Evolutionary conservation across 2,329 filamentous ascomycete species (phyloP).

Genomic region (Arthroderma sp.): DNA sequence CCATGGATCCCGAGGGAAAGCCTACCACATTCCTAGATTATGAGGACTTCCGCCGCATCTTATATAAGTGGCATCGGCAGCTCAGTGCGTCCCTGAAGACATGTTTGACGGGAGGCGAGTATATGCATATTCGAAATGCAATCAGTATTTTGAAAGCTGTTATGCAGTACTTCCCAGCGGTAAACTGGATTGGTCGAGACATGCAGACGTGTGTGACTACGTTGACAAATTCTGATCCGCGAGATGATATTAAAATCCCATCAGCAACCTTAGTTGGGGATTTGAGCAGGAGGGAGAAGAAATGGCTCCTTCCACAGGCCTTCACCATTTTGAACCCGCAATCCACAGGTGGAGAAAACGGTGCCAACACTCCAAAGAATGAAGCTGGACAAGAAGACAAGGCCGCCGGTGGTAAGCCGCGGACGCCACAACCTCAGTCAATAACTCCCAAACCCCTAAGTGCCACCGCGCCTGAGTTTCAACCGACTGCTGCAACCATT

Average conservation of each 20-base stretch:
- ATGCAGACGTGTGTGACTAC: conserved; percentile 34
- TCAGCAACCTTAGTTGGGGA: conserved; percentile 40
- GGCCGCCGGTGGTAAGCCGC: not conserved
- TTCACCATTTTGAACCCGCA: conserved; percentile 29
- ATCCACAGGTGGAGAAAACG: conserved; percentile 1
- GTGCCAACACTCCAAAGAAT: not conserved
- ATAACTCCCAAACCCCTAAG: conserved; percentile 29
- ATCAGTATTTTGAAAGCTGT: conserved; percentile 78
- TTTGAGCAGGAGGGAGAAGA: conserved; percentile 37
- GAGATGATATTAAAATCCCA: conserved; percentile 40
- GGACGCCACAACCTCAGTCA: conserved; percentile 19
- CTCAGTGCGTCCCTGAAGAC: conserved; percentile 67
- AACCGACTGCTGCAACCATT: conserved; percentile 20
- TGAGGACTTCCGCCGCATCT: conserved; percentile 69
- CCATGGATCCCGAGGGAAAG: conserved; percentile 57
- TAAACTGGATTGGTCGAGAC: conserved; percentile 68
- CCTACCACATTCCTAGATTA: conserved; percentile 64
- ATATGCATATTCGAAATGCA: conserved; percentile 95
- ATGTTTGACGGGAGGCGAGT: conserved; percentile 73
- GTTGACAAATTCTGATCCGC: conserved; percentile 32
- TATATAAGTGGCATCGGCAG: conserved; percentile 84
- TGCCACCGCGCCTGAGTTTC: conserved; percentile 32
- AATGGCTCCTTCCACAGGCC: conserved; percentile 38
- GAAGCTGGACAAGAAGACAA: not conserved
- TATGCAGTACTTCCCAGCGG: conserved; percentile 69